Evolutionary conservation across 768 basidiomycete genomes (phyloP).

Genomic region (Auriscalpium orientale): DNA sequence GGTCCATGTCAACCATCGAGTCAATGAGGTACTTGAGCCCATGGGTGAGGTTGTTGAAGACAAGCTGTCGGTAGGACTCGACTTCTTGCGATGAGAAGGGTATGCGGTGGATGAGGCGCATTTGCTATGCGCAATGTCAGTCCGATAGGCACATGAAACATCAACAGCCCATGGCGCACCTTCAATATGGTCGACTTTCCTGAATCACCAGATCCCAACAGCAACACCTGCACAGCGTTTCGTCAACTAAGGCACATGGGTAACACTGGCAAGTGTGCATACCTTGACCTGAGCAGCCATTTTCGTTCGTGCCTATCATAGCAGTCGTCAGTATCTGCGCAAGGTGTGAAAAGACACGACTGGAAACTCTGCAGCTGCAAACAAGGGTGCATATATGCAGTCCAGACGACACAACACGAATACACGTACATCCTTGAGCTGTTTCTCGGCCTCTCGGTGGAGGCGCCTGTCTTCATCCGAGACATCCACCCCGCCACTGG

Average conservation of each 20-base stretch:
- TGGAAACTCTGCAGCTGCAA: background rate
- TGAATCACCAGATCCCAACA: slow-evolving; percentile 89
- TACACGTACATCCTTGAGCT: slow-evolving; percentile 60
- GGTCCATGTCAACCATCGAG: slow-evolving; percentile 83
- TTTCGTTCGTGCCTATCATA: slow-evolving; percentile 25
- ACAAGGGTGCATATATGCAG: slow-evolving; percentile 4
- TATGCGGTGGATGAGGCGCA: slow-evolving; percentile 88
- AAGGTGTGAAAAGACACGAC: background rate
- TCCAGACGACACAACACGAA: background rate
- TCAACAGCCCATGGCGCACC: slow-evolving; percentile 31
- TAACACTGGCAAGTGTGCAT: slow-evolving; percentile 7
- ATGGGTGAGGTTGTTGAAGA: slow-evolving; percentile 86
- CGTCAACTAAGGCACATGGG: background rate
- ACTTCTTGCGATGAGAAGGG: slow-evolving; percentile 78
- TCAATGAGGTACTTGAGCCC: slow-evolving; percentile 81
- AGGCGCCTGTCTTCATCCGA: slow-evolving; percentile 60
- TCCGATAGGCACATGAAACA: background rate
- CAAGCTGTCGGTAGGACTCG: slow-evolving; percentile 84
- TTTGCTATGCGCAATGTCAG: slow-evolving; percentile 57
- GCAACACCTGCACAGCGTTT: slow-evolving; percentile 51
- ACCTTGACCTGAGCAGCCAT: slow-evolving; percentile 75
- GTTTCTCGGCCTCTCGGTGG: slow-evolving; percentile 69
- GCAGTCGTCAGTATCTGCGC: background rate
- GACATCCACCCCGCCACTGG: slow-evolving; percentile 63
- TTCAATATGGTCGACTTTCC: slow-evolving; percentile 92